Conservation (phyloP, 2,329 filamentous ascomycete genomes). For the Rasamsonia emersonii region DNA sequence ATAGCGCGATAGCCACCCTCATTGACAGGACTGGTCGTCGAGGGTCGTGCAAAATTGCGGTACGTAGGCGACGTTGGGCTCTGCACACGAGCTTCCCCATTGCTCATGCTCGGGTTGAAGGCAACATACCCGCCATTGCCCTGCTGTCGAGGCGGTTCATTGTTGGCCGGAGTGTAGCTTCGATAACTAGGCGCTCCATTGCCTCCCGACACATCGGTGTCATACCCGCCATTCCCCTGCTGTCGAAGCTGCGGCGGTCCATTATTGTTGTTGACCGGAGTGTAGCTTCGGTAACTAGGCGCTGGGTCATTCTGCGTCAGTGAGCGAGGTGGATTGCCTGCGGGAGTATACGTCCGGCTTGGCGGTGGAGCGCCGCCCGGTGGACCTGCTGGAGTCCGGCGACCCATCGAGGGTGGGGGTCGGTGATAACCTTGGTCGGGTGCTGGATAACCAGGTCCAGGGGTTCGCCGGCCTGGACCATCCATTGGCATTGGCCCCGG, state of each 20-base stretch:
- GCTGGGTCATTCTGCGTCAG: too few species aligned
- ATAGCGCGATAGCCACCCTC: background rate
- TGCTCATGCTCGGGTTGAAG: background rate
- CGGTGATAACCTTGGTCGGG: constrained; percentile 15
- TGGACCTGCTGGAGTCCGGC: constrained; percentile 11
- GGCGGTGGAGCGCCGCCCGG: too few species aligned
- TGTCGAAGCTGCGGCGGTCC: background rate
- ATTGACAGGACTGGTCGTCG: background rate
- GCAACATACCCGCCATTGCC: background rate
- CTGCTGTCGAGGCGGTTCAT: background rate
- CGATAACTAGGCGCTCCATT: background rate
- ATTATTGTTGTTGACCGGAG: background rate
- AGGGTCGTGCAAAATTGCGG: background rate
- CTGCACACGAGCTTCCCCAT: background rate
- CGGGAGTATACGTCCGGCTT: too few species aligned
- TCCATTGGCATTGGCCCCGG: constrained; percentile 20
- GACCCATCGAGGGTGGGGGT: constrained; percentile 11
- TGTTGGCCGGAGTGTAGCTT: background rate
- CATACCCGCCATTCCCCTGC: background rate
- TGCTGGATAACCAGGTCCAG: constrained; percentile 13
- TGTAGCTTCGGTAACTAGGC: background rate
- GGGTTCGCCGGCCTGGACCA: constrained; percentile 11
- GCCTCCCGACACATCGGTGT: background rate
- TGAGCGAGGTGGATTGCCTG: too few species aligned
- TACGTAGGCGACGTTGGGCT: background rate